Evolutionary conservation across 306 rosid genomes (phyloP).

Genomic region (Boehmeria nivea): DNA sequence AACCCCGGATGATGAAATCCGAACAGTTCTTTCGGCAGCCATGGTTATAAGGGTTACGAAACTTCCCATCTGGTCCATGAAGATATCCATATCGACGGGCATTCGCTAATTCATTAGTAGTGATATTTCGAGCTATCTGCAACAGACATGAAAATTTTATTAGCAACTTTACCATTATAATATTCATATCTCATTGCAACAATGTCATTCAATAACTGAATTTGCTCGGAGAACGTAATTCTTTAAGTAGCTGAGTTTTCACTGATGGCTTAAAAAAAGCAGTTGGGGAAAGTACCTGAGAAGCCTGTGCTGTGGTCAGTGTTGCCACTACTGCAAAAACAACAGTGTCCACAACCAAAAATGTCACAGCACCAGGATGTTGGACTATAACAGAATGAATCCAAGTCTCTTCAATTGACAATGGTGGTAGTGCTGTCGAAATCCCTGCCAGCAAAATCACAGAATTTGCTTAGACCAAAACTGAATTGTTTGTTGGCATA

Average conservation of each 20-base stretch:
- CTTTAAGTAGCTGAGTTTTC: neutral
- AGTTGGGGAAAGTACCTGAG: conserved; percentile 47
- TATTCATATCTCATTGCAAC: too few species aligned
- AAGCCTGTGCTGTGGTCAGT: conserved; percentile 59
- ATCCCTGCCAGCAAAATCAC: conserved; percentile 57
- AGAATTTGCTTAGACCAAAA: too few species aligned
- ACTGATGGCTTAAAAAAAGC: neutral
- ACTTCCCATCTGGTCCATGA: conserved; percentile 74
- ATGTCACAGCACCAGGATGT: conserved; percentile 57
- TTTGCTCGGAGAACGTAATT: neutral
- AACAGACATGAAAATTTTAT: conserved; percentile 18
- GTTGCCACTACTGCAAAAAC: conserved; percentile 42
- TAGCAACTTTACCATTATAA: conserved; percentile 4
- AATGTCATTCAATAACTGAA: too few species aligned
- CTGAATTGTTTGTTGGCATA: conserved; percentile 3
- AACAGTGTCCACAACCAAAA: conserved; percentile 51
- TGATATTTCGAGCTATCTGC: conserved; percentile 89
- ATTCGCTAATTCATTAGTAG: conserved; percentile 78
- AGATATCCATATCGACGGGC: conserved; percentile 72
- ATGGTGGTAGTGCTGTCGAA: conserved; percentile 41
- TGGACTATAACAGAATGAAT: conserved; percentile 43
- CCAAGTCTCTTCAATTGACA: conserved; percentile 60
- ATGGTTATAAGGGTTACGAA: conserved; percentile 74
- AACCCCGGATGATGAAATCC: conserved; percentile 65
- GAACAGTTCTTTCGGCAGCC: conserved; percentile 78